phyloP scores from a whole-genome alignment of 139 green algal genomes.

The Coelastrella sp. region DNA sequence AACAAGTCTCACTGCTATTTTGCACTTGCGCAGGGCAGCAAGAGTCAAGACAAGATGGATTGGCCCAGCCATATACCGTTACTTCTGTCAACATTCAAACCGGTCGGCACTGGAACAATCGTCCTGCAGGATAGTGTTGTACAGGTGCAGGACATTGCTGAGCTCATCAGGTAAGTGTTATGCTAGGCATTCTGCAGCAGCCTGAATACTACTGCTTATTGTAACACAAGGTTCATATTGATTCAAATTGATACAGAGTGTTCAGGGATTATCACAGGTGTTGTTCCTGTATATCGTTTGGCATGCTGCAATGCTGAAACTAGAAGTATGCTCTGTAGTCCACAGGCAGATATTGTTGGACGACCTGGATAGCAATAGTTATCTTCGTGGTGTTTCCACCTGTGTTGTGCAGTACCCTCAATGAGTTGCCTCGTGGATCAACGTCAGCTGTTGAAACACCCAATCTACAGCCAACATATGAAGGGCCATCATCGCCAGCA shows the following conservation, averaged over 20 bases:
- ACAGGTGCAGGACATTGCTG: background rate
- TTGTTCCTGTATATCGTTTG: too few relatives aligned
- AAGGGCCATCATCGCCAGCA: background rate
- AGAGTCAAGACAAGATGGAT: constrained; percentile 37
- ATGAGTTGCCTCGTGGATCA: background rate
- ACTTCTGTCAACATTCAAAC: constrained; percentile 44
- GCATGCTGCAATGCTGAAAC: too few relatives aligned
- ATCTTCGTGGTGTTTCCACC: too few relatives aligned
- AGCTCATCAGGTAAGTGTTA: constrained; percentile 6
- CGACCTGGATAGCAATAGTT: too few relatives aligned
- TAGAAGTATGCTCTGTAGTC: too few relatives aligned
- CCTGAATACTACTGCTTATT: too few relatives aligned
- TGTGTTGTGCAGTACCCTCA: constrained; percentile 13
- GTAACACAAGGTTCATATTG: too few relatives aligned
- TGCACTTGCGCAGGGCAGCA: constrained; percentile 12
- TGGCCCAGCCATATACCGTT: constrained; percentile 41
- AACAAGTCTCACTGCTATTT: too few relatives aligned
- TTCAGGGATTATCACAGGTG: too few relatives aligned
- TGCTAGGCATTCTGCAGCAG: background rate
- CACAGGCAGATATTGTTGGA: too few relatives aligned
- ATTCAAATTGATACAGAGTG: too few relatives aligned
- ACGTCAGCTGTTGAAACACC: constrained; percentile 19
- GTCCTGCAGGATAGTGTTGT: constrained; percentile 5
- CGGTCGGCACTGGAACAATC: constrained; percentile 9
- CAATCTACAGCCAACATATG: constrained; percentile 35